Evolutionary conservation across 169 alveolate genomes (phyloP), one percentile per base, ranked within the genome.

Genomic region (Babesia microti): DNA sequence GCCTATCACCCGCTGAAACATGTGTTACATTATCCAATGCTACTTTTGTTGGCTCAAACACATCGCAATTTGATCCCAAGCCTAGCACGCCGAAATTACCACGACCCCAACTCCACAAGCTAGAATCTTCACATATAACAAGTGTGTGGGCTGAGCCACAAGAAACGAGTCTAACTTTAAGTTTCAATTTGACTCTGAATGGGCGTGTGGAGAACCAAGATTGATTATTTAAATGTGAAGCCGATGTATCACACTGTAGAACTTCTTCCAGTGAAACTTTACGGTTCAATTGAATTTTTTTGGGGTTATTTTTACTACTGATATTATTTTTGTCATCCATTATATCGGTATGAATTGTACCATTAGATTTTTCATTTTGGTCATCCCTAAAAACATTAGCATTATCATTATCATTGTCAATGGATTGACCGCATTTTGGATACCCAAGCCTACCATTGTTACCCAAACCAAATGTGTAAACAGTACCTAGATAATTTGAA

Each of bases 81-180:
- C 91, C 91, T 3, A 83, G 79, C 9, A 79, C 85, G n/a, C 91
- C 91, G 24, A 54, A 54, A 15, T 47, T 59, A 29, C 83, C 83
- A 24, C 36, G 40, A 6, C 91, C 91, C 91, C 91, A 83, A 11
- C 84, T 46, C 32, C 59, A 76, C 42, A 75, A 59, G 23, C 52
- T 43, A 2, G 87, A 87, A n/a, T 59, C 49, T 4, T 57, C 76
- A 2, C 83, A 66, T 3, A 78, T 73, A 4, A 59, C 82, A 6
- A 83, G 58, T 7, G 84, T 72, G 37, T 83, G 91, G 50, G 53
- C 59, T 41, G 70, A 81, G 5, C 91, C 91, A 68, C 91, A 83
- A 9, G 91, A 67, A 9, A 83, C 26, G 5, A 66, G 30, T 1
- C 54, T 69, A 22, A 71, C 71, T 23, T 33, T 46, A 34, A 59